Conservation (phyloP, 1,284 basidiomycete species). For the Agaricales sp. region DNA sequence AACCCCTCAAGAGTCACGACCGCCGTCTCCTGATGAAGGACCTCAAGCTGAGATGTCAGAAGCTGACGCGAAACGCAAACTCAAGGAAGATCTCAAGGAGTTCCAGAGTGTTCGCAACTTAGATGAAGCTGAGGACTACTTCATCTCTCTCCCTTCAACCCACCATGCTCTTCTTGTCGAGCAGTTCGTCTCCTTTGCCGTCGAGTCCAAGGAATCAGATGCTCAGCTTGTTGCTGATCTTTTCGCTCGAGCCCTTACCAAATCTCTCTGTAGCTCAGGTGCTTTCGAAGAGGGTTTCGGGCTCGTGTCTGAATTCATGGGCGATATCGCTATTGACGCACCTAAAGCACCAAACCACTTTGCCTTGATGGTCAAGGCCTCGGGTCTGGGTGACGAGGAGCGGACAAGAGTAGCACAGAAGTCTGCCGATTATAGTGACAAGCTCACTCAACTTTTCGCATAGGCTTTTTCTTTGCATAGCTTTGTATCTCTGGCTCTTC, state of each 20-base stretch:
- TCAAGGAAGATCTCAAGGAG: constrained; percentile 73
- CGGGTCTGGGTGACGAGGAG: constrained; percentile 53
- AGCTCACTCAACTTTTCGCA: constrained; percentile 47
- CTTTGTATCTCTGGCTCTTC: constrained; percentile 7
- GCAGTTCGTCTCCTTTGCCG: constrained; percentile 57
- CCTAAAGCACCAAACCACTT: constrained; percentile 78
- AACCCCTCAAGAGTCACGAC: constrained; percentile 30
- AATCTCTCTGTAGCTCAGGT: constrained; percentile 41
- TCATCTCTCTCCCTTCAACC: constrained; percentile 56
- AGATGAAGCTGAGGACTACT: constrained; percentile 81
- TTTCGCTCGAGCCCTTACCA: constrained; percentile 47
- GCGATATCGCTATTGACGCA: constrained; percentile 83
- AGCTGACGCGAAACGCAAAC: constrained; percentile 66
- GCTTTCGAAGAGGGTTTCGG: constrained; percentile 63
- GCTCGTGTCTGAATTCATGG: constrained; percentile 63
- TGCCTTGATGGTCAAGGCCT: constrained; percentile 62
- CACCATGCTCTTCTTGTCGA: constrained; percentile 64
- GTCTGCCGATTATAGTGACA: constrained; percentile 41
- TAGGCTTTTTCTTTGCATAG: constrained; percentile 24
- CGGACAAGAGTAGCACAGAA: constrained; percentile 45
- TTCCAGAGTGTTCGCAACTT: constrained; percentile 70
- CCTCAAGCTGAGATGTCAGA: constrained; percentile 48
- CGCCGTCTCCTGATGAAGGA: constrained; percentile 27
- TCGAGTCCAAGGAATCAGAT: constrained; percentile 81
- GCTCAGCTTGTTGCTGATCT: constrained; percentile 68